Evolutionary conservation across 805 yeast genomes (phyloP).

Genomic region (Kluyveromyces siamensis): DNA sequence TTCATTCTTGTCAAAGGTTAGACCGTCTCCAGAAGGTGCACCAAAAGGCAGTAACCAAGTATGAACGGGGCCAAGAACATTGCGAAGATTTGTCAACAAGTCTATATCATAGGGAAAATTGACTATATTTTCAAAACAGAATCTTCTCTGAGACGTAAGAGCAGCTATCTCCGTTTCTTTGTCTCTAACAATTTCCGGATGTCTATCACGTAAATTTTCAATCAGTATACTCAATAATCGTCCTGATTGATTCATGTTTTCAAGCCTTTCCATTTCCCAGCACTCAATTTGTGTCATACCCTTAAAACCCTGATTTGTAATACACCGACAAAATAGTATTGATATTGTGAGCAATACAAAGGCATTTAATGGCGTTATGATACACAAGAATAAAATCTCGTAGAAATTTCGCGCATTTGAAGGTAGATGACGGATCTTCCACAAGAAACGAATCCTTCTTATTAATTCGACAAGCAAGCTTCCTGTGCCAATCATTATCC

Average conservation of each 20-base stretch:
- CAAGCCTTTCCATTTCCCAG: conserved; percentile 86
- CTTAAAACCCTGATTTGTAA: conserved; percentile 40
- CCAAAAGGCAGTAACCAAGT: conserved; percentile 71
- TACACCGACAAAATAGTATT: conserved; percentile 52
- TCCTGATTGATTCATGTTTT: conserved; percentile 48
- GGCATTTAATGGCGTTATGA: conserved; percentile 44
- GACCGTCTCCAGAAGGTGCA: conserved; percentile 51
- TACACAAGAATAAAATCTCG: conserved; percentile 47
- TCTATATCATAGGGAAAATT: conserved; percentile 79
- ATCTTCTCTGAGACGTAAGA: conserved; percentile 12
- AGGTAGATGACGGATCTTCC: conserved; percentile 43
- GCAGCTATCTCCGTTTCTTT: conserved; percentile 10
- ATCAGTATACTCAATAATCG: conserved; percentile 38
- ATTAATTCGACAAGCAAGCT: conserved; percentile 37
- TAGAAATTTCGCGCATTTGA: conserved; percentile 41
- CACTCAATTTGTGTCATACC: conserved; percentile 87
- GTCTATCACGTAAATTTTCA: conserved; percentile 38
- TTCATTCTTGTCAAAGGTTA: conserved; percentile 47
- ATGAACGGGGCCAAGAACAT: conserved; percentile 52
- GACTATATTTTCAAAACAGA: conserved; percentile 54
- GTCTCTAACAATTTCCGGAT: conserved; percentile 10
- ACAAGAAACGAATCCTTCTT: conserved; percentile 35
- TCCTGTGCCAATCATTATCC: conserved; percentile 49
- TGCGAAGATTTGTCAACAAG: conserved; percentile 40
- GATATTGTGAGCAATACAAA: conserved; percentile 56